phyloP scores from a whole-genome alignment of 2,329 filamentous ascomycete species.

The Aspergillus sp. region DNA sequence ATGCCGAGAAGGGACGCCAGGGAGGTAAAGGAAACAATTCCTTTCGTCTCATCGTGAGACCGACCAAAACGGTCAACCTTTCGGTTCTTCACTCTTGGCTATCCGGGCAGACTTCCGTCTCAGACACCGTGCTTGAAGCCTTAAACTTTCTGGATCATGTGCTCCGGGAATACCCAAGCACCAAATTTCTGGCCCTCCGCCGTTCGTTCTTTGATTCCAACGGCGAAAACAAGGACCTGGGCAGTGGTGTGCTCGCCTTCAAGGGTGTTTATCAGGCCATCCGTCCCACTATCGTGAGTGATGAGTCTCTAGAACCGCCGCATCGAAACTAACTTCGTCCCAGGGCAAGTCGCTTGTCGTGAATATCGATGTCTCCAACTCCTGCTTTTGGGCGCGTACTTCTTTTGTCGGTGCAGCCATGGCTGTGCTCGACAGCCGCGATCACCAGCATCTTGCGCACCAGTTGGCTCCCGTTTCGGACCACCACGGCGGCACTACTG shows the following conservation, averaged over 20 bases:
- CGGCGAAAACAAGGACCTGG: constrained; percentile 55
- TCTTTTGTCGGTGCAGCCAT: constrained; percentile 36
- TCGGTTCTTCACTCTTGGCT: constrained; percentile 66
- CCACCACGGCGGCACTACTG: constrained; percentile 22
- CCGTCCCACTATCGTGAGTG: constrained; percentile 63
- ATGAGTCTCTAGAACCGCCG: no score
- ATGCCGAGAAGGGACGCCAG: constrained; percentile 58
- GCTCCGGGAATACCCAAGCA: constrained; percentile 74
- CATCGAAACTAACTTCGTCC: constrained; percentile 21
- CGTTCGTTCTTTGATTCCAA: constrained; percentile 73
- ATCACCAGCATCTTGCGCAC: constrained; percentile 31
- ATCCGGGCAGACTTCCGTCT: constrained; percentile 57
- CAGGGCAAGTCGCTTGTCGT: constrained; percentile 67
- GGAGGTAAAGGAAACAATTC: constrained; percentile 43
- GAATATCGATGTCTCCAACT: constrained; percentile 90
- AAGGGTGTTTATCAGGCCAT: constrained; percentile 90
- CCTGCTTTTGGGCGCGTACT: constrained; percentile 73
- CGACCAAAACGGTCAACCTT: constrained; percentile 69
- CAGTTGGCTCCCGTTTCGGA: constrained; percentile 23
- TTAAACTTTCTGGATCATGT: constrained; percentile 84
- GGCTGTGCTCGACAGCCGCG: constrained; percentile 29
- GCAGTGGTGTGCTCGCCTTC: constrained; percentile 69
- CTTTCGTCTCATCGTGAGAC: constrained; percentile 62
- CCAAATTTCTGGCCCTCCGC: constrained; percentile 69
- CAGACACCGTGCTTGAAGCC: constrained; percentile 69